phyloP scores from a whole-genome alignment of 306 rosid species.

The Pyrus bretschneideri region DNA sequence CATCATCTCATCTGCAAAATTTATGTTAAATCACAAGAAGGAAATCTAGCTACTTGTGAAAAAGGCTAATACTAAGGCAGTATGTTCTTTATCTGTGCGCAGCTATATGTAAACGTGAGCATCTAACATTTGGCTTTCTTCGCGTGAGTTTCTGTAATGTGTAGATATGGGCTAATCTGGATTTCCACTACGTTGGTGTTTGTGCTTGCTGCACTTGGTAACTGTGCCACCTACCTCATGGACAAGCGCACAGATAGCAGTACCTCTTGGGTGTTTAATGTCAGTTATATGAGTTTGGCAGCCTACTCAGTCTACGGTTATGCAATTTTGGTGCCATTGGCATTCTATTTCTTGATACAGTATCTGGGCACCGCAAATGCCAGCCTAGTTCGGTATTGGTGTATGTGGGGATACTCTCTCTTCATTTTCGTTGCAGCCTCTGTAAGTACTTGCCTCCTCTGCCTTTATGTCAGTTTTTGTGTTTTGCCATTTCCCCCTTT shows the following conservation, averaged over 20 bases:
- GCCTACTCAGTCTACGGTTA: conserved; percentile 83
- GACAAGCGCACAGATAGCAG: conserved; percentile 39
- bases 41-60: background rate
- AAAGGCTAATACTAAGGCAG: background rate
- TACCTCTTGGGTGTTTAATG: conserved; percentile 76
- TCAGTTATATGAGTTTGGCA: conserved; percentile 69
- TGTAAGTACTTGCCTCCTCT: conserved; percentile 48
- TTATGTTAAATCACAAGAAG: background rate
- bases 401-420: conserved; percentile 99
- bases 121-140: conserved; percentile 13
- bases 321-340: conserved; percentile 72
- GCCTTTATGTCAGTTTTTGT: background rate
- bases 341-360: conserved; percentile 76
- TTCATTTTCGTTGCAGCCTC: conserved; percentile 70
- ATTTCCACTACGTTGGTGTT: conserved; percentile 88
- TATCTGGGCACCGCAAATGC: conserved; percentile 66
- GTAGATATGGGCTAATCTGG: conserved; percentile 79
- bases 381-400: conserved; percentile 78
- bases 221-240: conserved; percentile 89
- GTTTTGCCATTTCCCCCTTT: background rate
- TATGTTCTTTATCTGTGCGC: background rate
- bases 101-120: conserved; percentile 3
- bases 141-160: conserved; percentile 8
- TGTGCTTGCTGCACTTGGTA: conserved; percentile 84
- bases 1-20: background rate